phyloP scores from a whole-genome alignment of 306 rosid genomes.

The Pachyrhizus erosus region DNA sequence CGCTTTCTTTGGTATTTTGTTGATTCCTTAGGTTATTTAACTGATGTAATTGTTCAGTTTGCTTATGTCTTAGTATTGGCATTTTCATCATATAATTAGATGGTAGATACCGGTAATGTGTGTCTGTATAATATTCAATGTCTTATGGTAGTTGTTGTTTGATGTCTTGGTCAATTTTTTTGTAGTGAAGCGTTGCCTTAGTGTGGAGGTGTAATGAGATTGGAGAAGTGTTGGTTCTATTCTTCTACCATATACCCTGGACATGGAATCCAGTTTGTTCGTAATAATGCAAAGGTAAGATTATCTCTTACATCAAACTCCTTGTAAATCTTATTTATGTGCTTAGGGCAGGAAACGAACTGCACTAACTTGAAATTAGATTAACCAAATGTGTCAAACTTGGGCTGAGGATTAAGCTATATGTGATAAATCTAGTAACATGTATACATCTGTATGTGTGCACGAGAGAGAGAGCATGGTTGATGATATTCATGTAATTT shows the following conservation, averaged over 20 bases:
- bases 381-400: background rate
- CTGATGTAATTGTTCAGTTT: too few species aligned
- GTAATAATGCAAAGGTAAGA: conserved; percentile 83
- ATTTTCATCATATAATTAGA: too few species aligned
- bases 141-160: too few species aligned
- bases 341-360: background rate
- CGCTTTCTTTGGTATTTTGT: too few species aligned
- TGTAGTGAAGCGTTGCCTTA: conserved; percentile 13
- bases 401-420: background rate
- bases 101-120: too few species aligned
- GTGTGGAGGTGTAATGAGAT: conserved; percentile 61
- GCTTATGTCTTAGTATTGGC: too few species aligned
- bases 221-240: conserved; percentile 95
- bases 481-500: background rate
- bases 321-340: background rate
- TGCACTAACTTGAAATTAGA: background rate
- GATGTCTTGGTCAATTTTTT: too few species aligned
- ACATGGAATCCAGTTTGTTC: conserved; percentile 76
- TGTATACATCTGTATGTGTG: background rate
- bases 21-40: too few species aligned
- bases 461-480: background rate
- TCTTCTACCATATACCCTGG: conserved; percentile 90
- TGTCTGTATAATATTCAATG: too few species aligned
- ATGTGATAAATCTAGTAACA: background rate
- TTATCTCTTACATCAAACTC: background rate